These are phyloP conservation scores for Cytidiella melzeri DNA, from an alignment of 768 basidiomycete species.

Conservation along the genomic window DNA sequence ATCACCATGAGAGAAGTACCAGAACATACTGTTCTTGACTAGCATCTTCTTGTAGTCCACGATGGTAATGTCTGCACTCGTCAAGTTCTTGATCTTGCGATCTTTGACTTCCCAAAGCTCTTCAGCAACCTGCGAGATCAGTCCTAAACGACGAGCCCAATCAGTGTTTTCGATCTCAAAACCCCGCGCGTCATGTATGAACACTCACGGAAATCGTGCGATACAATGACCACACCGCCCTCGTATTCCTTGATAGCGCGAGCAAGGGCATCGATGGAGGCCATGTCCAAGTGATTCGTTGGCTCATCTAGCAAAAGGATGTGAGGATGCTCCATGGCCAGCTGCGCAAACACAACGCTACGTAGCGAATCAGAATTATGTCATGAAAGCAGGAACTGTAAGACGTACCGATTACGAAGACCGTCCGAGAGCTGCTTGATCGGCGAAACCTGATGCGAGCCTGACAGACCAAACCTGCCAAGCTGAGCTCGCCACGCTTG, in stretches of 20 bases:
- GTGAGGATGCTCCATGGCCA: conserved; percentile 97
- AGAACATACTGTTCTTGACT: conserved; percentile 63
- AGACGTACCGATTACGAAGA: conserved; percentile 80
- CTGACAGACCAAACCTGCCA: conserved; percentile 93
- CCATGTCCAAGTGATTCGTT: conserved; percentile 98
- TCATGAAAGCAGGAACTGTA: conserved; percentile 2
- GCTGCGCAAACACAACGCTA: conserved; percentile 92
- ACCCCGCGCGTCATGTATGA: too few relatives aligned
- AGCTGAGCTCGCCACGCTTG: conserved; percentile 93
- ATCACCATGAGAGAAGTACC: neutral
- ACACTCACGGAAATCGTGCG: conserved; percentile 94
- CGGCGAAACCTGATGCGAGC: conserved; percentile 87
- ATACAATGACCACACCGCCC: conserved; percentile 98
- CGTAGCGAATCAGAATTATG: neutral
- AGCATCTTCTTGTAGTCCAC: conserved; percentile 90
- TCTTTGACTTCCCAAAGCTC: conserved; percentile 99
- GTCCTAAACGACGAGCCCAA: conserved; percentile 50
- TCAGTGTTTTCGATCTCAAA: too few relatives aligned
- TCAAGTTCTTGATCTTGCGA: conserved; percentile 87
- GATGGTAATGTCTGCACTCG: conserved; percentile 87
- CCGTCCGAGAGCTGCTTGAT: conserved; percentile 96
- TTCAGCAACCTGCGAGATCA: conserved; percentile 96
- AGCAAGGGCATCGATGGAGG: conserved; percentile 94
- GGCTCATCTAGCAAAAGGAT: conserved; percentile 91
- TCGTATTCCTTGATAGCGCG: conserved; percentile 93